These are phyloP conservation scores for Lippia alba DNA, from an alignment of 305 asterid species.

Conservation along the genomic window DNA sequence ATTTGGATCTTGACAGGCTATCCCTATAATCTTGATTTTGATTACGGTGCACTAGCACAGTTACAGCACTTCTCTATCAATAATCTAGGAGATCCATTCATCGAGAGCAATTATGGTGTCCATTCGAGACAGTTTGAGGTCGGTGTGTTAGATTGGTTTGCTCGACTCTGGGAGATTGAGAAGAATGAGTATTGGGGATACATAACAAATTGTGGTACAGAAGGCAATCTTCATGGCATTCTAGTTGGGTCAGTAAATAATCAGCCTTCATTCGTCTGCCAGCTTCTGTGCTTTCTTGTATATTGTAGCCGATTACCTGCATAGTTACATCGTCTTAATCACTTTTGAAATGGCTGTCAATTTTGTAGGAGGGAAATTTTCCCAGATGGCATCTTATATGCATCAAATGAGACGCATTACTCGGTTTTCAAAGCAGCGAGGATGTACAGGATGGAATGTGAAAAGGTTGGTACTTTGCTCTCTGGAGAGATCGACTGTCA, in stretches of 20 bases:
- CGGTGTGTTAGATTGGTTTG: conserved; percentile 96
- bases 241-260: conserved; percentile 70
- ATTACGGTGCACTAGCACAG: conserved; percentile 89
- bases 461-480: conserved; percentile 66
- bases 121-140: conserved; percentile 95
- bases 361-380: conserved; percentile 82
- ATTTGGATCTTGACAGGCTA: conserved; percentile 56
- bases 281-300: neutral
- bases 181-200: conserved; percentile 94
- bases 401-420: conserved; percentile 91
- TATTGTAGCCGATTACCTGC: neutral
- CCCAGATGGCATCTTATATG: conserved; percentile 91
- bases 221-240: conserved; percentile 96
- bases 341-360: neutral
- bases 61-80: conserved; percentile 92
- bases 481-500: conserved; percentile 89
- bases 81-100: conserved; percentile 94
- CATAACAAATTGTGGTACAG: conserved; percentile 97
- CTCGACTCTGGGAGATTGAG: conserved; percentile 90
- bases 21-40: conserved; percentile 93
- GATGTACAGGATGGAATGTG: conserved; percentile 95
- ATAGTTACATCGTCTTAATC: neutral
- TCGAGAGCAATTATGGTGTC: conserved; percentile 90
- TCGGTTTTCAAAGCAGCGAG: conserved; percentile 96
- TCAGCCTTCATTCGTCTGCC: neutral